Evolutionary conservation across 768 basidiomycete species (phyloP), one percentile per base, ranked within the genome.

Genomic region (Podaxis mareebaensis): DNA sequence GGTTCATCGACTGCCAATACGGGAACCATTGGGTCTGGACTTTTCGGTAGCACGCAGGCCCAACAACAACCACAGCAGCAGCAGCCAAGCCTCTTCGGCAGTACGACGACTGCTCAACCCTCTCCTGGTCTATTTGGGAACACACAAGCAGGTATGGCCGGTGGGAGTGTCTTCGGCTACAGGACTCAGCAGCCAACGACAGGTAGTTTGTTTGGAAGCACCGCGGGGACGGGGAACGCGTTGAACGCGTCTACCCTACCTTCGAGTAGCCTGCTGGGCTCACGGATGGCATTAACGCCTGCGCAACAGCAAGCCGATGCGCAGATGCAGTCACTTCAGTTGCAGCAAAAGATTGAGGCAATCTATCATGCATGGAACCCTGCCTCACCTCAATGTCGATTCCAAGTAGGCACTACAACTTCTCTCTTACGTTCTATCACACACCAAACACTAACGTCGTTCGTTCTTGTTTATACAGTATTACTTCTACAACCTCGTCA

Each of bases 401-500:
- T 95, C 74, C 93, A 94, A 78, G 92, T 93, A 64, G 52, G 81
- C 33, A 15, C 15, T 30, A 4, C 12, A n/a, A 54, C 10, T 8
- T n/a, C 49, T 3, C 22, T 22, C 20, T 26, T 2, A 51, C 49
- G 0, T 28, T 11, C 15, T 59, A 4, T 39, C 56, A 28, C 48
- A 17, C 22, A 24, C 10, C n/a, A 20, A 46, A 17, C 58, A 30
- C 42, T 61, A 33, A 30, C 48, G 30, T 26, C 59, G 6, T 53
- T 30, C 66, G 12, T 36, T 36, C 8, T 5, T 38, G 22, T 10
- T 4, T 36, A 2, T 62, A 3, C 46, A 94, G 92, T 84, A 92
- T 66, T 86, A 85, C 66, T 95, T 95, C 67, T 95, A 95, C 72
- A 95, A 94, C 68, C 77, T 92, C 13, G 91, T 94, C 3, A 86